Evolutionary conservation across 768 basidiomycete species (phyloP).

Genomic region (Lactarius sp.): DNA sequence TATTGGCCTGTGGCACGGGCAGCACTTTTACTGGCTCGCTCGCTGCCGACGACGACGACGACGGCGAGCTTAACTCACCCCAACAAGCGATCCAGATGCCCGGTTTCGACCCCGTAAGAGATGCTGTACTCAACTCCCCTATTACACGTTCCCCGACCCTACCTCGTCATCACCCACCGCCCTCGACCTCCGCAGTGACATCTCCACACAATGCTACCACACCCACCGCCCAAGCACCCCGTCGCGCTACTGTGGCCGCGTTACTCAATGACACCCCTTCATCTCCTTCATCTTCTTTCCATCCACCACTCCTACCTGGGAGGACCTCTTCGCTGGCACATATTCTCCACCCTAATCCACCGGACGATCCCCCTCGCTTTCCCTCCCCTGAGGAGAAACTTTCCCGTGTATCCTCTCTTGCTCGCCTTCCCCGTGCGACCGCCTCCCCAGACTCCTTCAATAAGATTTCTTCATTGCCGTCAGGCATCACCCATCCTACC

Average conservation of each 20-base stretch:
- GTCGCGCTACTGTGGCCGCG: slow-evolving; percentile 72
- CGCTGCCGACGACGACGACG: slow-evolving; percentile 14
- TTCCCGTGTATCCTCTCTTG: slow-evolving; percentile 21
- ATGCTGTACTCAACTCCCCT: slow-evolving; percentile 80
- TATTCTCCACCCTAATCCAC: slow-evolving; percentile 26
- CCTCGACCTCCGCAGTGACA: slow-evolving; percentile 31
- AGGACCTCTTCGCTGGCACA: slow-evolving; percentile 28
- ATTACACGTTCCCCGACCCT: slow-evolving; percentile 44
- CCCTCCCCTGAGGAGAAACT: slow-evolving; percentile 25
- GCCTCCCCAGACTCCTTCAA: slow-evolving; percentile 11
- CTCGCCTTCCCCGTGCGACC: slow-evolving; percentile 7
- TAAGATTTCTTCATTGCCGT: slow-evolving; percentile 5
- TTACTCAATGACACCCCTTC: slow-evolving; percentile 61
- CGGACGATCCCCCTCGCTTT: slow-evolving; percentile 22
- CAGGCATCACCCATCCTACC: slow-evolving; percentile 1
- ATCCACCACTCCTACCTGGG: slow-evolving; percentile 14
- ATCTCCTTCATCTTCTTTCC: slow-evolving; percentile 25
- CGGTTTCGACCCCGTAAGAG: slow-evolving; percentile 81
- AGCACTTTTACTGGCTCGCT: slow-evolving; percentile 2
- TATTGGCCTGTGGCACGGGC: slow-evolving; percentile 9
- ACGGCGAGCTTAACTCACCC: slow-evolving; percentile 9
- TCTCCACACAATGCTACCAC: slow-evolving; percentile 37
- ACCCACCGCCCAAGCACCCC: slow-evolving; percentile 35
- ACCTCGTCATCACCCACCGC: slow-evolving; percentile 28
- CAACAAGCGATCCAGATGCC: slow-evolving; percentile 42